Conservation (phyloP, 768 basidiomycete genomes). For the Hydnum rufescens region DNA sequence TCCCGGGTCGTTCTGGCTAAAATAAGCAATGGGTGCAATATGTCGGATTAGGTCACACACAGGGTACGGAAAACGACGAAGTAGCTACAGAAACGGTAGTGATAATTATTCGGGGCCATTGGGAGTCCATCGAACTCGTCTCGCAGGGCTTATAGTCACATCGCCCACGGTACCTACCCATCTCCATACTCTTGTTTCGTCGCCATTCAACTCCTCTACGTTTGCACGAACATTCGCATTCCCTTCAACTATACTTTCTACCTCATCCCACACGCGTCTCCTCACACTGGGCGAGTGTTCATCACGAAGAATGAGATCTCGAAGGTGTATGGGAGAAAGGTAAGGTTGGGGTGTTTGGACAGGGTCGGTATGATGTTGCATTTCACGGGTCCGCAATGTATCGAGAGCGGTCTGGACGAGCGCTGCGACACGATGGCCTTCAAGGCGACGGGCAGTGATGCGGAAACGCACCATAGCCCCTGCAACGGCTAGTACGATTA, state of each 20-base stretch:
- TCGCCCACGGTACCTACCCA: constrained; percentile 52
- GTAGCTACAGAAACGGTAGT: too few relatives aligned
- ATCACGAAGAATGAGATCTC: constrained; percentile 66
- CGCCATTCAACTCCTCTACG: constrained; percentile 64
- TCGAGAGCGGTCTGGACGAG: constrained; percentile 66
- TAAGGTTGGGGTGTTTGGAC: constrained; percentile 53
- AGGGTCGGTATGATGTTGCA: constrained; percentile 66
- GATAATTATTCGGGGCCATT: too few relatives aligned
- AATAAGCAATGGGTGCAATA: too few relatives aligned
- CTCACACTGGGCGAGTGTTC: constrained; percentile 53
- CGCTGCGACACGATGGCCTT: constrained; percentile 44
- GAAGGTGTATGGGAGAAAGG: constrained; percentile 69
- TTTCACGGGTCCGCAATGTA: constrained; percentile 62
- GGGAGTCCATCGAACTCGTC: too few relatives aligned
- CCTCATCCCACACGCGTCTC: constrained; percentile 56
- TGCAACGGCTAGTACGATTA: constrained; percentile 16
- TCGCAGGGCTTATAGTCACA: too few relatives aligned
- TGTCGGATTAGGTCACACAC: too few relatives aligned
- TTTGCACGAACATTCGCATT: constrained; percentile 81
- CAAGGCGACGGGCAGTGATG: constrained; percentile 32
- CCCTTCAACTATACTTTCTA: constrained; percentile 69
- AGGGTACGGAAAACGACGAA: too few relatives aligned
- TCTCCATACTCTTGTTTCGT: constrained; percentile 78
- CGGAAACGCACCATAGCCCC: constrained; percentile 21
- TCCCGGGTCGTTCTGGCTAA: too few relatives aligned